Conservation (phyloP, 257 asterid species). For the Capsicum pubescens region DNA sequence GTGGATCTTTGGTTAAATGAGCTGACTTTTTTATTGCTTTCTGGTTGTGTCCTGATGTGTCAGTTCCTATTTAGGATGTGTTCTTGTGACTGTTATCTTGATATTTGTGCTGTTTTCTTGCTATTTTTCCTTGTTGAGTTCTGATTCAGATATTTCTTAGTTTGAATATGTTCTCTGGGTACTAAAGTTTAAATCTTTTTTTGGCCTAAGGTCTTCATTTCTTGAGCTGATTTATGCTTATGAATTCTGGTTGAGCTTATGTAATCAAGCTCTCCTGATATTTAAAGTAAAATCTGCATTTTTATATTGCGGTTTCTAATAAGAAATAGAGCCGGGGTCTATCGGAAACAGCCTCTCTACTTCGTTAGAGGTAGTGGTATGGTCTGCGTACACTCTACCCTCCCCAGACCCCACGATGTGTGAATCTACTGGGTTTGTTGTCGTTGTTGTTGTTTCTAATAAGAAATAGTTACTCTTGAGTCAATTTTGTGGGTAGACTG, state of each 20-base stretch:
- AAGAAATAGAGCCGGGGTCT: too few relatives aligned
- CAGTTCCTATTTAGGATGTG: not conserved
- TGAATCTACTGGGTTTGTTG: too few relatives aligned
- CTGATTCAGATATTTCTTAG: not conserved
- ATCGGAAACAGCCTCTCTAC: too few relatives aligned
- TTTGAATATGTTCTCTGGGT: constrained; percentile 9
- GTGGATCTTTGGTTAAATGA: not conserved
- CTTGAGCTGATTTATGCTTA: not conserved
- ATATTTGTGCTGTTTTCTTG: not conserved
- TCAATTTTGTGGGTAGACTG: not conserved
- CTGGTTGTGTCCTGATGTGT: not conserved
- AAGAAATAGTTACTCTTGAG: not conserved
- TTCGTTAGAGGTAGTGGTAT: too few relatives aligned
- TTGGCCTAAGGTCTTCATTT: not conserved
- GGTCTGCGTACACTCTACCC: too few relatives aligned
- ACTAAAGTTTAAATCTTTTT: not conserved
- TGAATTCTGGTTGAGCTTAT: not conserved
- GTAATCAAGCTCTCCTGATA: not conserved
- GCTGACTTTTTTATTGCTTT: not conserved
- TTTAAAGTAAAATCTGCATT: not conserved
- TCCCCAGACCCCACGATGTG: too few relatives aligned
- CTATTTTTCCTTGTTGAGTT: not conserved
- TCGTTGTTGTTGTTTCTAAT: too few relatives aligned
- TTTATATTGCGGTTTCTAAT: not conserved
- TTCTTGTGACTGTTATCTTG: not conserved